phyloP scores from a whole-genome alignment of 106 monocot species.

The Phalaenopsis aphrodite region DNA sequence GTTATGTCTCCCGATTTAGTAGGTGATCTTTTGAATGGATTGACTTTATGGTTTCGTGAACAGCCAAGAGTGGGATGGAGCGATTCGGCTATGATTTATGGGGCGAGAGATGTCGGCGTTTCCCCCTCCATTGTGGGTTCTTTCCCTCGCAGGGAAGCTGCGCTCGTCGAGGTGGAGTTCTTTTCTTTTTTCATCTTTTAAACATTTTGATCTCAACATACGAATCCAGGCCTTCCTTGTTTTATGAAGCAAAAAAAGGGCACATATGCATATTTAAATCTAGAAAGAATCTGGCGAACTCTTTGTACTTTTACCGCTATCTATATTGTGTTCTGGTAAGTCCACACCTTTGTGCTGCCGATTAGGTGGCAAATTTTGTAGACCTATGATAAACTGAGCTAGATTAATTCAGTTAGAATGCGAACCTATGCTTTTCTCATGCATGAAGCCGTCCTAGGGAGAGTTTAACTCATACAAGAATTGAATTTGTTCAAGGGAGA shows the following conservation, averaged over 20 bases:
- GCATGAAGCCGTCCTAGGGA: no score
- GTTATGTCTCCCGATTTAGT: not conserved
- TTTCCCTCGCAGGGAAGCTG: constrained; percentile 58
- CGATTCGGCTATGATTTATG: constrained; percentile 59
- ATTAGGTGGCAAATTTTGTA: no score
- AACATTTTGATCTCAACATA: not conserved
- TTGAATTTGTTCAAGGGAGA: no score
- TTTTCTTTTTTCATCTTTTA: not conserved
- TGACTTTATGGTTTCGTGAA: not conserved
- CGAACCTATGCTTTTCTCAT: no score
- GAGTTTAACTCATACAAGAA: no score
- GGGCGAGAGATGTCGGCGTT: constrained; percentile 75
- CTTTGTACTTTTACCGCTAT: not conserved
- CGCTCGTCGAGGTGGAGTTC: constrained; percentile 5
- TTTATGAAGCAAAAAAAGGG: not conserved
- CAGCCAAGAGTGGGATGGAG: constrained; percentile 61
- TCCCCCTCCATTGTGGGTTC: constrained; percentile 78
- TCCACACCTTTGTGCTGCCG: no score
- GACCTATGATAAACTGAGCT: no score
- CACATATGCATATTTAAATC: not conserved
- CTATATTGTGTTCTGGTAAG: not conserved
- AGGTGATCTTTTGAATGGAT: not conserved
- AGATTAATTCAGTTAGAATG: no score
- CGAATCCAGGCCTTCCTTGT: not conserved
- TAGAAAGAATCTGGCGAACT: not conserved